phyloP scores from a whole-genome alignment of 805 yeast species.

The Ogataea allantospora region DNA sequence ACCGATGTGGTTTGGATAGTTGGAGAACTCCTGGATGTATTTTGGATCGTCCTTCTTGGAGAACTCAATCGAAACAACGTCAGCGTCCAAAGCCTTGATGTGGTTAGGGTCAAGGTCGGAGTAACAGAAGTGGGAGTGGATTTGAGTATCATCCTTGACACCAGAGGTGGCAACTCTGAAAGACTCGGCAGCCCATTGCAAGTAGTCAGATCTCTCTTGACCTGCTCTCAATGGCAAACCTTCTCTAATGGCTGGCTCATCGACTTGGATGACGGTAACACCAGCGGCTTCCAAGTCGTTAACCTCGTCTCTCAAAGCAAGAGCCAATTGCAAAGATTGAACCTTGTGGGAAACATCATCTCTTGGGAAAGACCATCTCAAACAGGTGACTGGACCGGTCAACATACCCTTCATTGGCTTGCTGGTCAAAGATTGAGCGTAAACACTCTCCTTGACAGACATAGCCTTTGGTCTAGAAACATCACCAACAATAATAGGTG shows the following conservation, averaged over 20 bases:
- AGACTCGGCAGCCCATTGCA: constrained; percentile 98
- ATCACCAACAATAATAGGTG: constrained; percentile 99
- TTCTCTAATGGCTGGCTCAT: constrained; percentile 99
- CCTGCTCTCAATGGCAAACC: constrained; percentile 99
- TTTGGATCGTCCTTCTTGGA: constrained; percentile 99
- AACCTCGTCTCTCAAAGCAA: constrained; percentile 98
- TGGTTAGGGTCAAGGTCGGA: constrained; percentile 99
- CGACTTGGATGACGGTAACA: constrained; percentile 96
- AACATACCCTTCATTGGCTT: constrained; percentile 99
- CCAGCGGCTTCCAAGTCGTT: constrained; percentile 98
- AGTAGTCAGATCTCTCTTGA: constrained; percentile 92
- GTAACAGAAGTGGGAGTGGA: constrained; percentile 99
- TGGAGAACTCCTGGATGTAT: constrained; percentile 95
- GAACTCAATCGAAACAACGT: constrained; percentile 98
- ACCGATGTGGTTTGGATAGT: constrained; percentile 99
- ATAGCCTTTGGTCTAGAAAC: constrained; percentile 97
- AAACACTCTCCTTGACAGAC: constrained; percentile 99
- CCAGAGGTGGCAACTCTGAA: constrained; percentile 99
- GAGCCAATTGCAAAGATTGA: constrained; percentile 95
- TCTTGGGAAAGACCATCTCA: constrained; percentile 99
- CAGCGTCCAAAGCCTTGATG: constrained; percentile 99
- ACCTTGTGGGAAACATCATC: constrained; percentile 90
- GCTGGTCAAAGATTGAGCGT: constrained; percentile 93
- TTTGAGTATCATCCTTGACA: constrained; percentile 91
- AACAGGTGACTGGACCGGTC: constrained; percentile 99